Base-by-base conservation (phyloP, 2,329 filamentous ascomycete species). In the Cladosporium sphaerospermum region DNA sequence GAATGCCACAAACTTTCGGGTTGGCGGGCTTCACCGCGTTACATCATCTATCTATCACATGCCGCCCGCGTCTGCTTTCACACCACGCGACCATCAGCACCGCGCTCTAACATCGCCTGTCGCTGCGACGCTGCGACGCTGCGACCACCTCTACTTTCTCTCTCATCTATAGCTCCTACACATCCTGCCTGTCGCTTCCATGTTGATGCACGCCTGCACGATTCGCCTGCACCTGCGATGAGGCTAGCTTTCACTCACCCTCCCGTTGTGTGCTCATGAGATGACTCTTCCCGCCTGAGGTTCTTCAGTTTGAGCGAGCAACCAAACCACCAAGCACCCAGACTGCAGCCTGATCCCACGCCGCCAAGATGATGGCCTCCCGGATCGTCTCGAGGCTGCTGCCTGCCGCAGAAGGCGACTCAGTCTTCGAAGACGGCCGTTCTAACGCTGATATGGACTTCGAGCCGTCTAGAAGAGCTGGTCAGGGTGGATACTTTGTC, bases 311-410 rank as follows among this genome's bases (percentile, higher is more conserved):
- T 34, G 36, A 49, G n/a, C 46, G 41, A 19, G 18, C 10, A 41
- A 28, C 5, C 23, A 28, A 39, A 3, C 11, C 11, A 39, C 4
- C 31, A 36, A 37, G n/a, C 23, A 23, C 9, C n/a, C 28, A 44
- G 11, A 36, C 39, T 31, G 32, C 23, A 51, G 48, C 47, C 31
- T 43, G 16, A 19, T 33, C 43, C 19, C 18, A 16, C 3, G 8
- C 43, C 18, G 47, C 45, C 53, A 59, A 59, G 43, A 75, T 74
- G 69, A 77, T 79, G 75, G 72, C 77, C 50, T 79, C 78, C 57
- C 76, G 78, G 59, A 67, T 79, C 14, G 66, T 81, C 39, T 80
- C 77, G 42, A 73, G 76, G 53, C 72, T 79, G 37, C 62, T 73
- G 39, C 71, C 71, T 9, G 66, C 69, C 18, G 67, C 69, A 31